Conservation (phyloP, 768 basidiomycete species). For the Lactarius trivialis region DNA sequence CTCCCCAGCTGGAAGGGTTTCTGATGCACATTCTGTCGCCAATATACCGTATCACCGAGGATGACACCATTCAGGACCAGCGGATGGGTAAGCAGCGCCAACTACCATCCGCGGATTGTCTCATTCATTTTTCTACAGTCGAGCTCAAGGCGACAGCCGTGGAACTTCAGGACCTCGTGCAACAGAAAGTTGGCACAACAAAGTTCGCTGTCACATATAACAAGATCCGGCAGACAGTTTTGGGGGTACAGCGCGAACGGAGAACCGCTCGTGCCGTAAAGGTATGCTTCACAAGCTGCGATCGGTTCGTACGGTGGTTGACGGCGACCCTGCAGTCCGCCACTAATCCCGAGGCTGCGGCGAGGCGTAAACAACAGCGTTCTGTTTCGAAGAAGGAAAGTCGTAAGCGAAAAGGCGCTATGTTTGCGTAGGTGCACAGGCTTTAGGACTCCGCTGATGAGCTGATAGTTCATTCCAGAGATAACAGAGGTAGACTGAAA, state of each 20-base stretch:
- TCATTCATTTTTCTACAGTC: slow-evolving; percentile 38
- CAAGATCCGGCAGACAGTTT: slow-evolving; percentile 64
- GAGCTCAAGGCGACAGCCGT: slow-evolving; percentile 74
- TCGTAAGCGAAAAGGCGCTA: slow-evolving; percentile 65
- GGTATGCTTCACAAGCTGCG: slow-evolving; percentile 30
- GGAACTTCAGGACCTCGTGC: slow-evolving; percentile 85
- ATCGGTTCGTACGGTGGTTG: background rate
- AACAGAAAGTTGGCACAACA: slow-evolving; percentile 80
- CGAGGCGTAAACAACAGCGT: slow-evolving; percentile 64
- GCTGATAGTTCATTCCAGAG: slow-evolving; percentile 30
- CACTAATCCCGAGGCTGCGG: slow-evolving; percentile 68
- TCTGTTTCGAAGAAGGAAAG: slow-evolving; percentile 79
- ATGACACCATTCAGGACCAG: slow-evolving; percentile 72
- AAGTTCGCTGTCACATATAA: slow-evolving; percentile 77
- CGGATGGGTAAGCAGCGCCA: slow-evolving; percentile 57
- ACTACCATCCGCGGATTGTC: background rate
- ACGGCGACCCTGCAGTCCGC: slow-evolving; percentile 42
- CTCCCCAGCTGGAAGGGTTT: slow-evolving; percentile 52
- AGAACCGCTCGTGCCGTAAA: slow-evolving; percentile 45
- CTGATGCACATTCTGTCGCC: slow-evolving; percentile 83
- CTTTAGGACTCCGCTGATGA: background rate
- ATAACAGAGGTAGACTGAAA: slow-evolving; percentile 45
- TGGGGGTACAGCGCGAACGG: slow-evolving; percentile 64
- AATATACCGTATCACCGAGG: slow-evolving; percentile 79
- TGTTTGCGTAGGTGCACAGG: slow-evolving; percentile 47